A percentile compares a stretch with the other conserved stretches of the same genome.
phyloP scores from a whole-genome alignment of 2,329 filamentous ascomycete genomes.

The Kalmusia sp. region DNA sequence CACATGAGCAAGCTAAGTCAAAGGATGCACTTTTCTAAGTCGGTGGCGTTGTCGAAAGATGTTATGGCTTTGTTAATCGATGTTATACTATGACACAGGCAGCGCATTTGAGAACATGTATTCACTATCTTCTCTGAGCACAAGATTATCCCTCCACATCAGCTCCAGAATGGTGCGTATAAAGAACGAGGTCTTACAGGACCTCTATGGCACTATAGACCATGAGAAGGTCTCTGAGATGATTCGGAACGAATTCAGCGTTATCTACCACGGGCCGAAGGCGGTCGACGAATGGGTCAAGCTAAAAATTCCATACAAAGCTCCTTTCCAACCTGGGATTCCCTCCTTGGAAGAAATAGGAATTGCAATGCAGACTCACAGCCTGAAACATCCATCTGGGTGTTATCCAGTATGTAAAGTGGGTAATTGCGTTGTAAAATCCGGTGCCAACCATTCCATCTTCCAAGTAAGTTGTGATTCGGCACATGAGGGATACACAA shows the following conservation, averaged over 20 bases:
- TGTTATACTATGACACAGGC: no score
- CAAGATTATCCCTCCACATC: neutral
- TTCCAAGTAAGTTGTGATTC: neutral
- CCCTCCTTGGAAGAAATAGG: neutral
- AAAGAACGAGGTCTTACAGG: neutral
- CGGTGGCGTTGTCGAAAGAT: no score
- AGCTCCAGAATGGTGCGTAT: neutral
- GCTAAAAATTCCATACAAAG: neutral
- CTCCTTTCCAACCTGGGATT: neutral
- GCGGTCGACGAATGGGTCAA: neutral
- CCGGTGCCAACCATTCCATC: neutral
- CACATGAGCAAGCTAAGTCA: no score
- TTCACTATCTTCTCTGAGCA: no score
- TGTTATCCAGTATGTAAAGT: neutral
- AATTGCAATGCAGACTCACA: neutral
- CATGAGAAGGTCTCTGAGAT: neutral
- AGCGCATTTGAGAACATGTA: no score
- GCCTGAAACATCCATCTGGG: neutral
- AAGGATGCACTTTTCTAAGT: no score
- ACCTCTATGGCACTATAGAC: neutral
- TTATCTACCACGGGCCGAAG: no score
- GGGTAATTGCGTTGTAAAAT: neutral
- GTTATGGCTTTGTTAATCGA: no score
- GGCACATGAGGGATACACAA: neutral
- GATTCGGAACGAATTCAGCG: no score